These are phyloP conservation scores for Moniliella sp. DNA, from an alignment of 1,284 basidiomycete genomes.

Conservation along the genomic window DNA sequence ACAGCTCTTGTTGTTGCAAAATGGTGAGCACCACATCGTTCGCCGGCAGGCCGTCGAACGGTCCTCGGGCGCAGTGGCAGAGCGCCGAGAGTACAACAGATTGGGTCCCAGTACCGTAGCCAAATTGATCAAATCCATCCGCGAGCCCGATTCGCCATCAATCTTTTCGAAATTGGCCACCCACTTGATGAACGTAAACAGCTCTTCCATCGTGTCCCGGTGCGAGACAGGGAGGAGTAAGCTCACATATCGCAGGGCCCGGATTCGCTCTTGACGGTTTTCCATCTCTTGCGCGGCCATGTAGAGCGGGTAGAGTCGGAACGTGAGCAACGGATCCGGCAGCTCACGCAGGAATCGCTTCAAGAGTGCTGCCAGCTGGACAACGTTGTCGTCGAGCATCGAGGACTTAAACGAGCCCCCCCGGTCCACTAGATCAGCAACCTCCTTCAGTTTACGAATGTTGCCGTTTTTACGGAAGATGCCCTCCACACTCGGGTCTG, in stretches of 20 bases:
- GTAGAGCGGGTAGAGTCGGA: slow-evolving; percentile 70
- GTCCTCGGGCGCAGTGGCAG: slow-evolving; percentile 70
- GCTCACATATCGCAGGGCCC: too few relatives aligned
- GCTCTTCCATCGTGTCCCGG: slow-evolving; percentile 85
- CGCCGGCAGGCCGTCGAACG: slow-evolving; percentile 75
- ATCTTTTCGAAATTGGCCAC: slow-evolving; percentile 95
- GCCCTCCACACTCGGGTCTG: too few relatives aligned
- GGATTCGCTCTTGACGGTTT: too few relatives aligned
- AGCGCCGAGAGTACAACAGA: slow-evolving; percentile 64
- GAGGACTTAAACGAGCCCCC: too few relatives aligned
- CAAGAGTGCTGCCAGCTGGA: slow-evolving; percentile 81
- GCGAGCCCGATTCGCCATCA: slow-evolving; percentile 90
- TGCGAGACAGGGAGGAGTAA: slow-evolving; percentile 74
- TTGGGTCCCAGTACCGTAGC: slow-evolving; percentile 92
- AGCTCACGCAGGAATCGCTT: slow-evolving; percentile 93
- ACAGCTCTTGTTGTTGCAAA: slow-evolving; percentile 80
- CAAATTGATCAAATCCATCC: slow-evolving; percentile 89
- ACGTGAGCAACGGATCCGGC: slow-evolving; percentile 85
- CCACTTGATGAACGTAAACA: slow-evolving; percentile 97
- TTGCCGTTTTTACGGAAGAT: slow-evolving; percentile 98
- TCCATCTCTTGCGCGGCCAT: slow-evolving; percentile 71
- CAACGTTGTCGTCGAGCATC: slow-evolving; percentile 95
- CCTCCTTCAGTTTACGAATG: slow-evolving; percentile 69
- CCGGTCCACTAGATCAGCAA: slow-evolving; percentile 76
- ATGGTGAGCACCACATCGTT: slow-evolving; percentile 44